Evolutionary conservation across 2,329 filamentous ascomycete genomes (phyloP).

Genomic region (Gyromitra esculenta): DNA sequence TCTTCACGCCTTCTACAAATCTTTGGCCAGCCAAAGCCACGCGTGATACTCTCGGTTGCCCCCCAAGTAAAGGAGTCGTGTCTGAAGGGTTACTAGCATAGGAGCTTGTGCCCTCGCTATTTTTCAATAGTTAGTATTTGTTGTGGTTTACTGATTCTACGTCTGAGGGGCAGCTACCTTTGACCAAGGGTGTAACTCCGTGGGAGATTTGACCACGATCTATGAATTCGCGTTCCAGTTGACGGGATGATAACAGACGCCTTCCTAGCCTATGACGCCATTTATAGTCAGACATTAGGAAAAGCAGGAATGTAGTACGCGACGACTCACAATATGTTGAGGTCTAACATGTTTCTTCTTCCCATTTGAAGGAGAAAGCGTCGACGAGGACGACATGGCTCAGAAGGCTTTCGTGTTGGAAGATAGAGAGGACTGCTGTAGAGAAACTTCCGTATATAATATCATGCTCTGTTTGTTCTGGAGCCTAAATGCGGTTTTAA

Average conservation of each 20-base stretch:
- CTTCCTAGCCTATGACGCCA: constrained; percentile 46
- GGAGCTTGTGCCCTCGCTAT: constrained; percentile 1
- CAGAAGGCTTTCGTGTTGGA: not conserved
- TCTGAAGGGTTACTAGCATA: constrained; percentile 26
- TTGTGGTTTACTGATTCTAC: not conserved
- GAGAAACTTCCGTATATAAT: not conserved
- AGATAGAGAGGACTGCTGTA: not conserved
- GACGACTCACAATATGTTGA: constrained; percentile 19
- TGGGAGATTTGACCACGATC: constrained; percentile 42
- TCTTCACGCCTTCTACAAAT: not conserved
- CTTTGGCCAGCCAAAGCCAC: not conserved
- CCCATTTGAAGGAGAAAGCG: not conserved
- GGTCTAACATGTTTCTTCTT: constrained; percentile 22
- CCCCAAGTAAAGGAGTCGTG: constrained; percentile 47
- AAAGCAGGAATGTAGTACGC: not conserved
- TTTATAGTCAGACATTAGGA: not conserved
- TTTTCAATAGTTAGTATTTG: constrained; percentile 8
- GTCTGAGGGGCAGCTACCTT: constrained; percentile 22
- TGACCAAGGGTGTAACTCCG: constrained; percentile 51
- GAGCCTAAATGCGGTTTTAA: not conserved
- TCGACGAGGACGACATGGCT: constrained; percentile 36
- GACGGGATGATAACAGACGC: constrained; percentile 54
- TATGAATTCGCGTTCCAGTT: constrained; percentile 51
- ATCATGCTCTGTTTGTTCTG: not conserved
- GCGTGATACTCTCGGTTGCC: not conserved